phyloP scores from a whole-genome alignment of 1,139 yeast genomes.

The Protomyces lactucae-debilis region DNA sequence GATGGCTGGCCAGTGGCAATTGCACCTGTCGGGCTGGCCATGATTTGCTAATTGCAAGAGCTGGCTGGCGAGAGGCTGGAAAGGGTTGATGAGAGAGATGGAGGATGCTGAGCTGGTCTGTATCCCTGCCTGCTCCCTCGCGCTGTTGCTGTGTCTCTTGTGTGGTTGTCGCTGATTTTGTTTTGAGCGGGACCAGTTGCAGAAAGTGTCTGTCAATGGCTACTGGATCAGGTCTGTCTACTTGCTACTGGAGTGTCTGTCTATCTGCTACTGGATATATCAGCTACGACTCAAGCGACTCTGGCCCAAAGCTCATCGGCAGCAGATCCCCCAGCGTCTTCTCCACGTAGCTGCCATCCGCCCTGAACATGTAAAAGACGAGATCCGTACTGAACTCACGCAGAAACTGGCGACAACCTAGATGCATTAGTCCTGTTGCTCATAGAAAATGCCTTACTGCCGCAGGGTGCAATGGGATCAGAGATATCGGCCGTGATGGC shows the following conservation, averaged over 20 bases:
- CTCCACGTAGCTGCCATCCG: slow-evolving; percentile 1
- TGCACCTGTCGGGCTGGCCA: neutral
- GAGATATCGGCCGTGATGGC: slow-evolving; percentile 13
- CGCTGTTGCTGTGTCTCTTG: neutral
- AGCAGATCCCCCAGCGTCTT: slow-evolving; percentile 19
- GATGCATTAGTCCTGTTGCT: neutral
- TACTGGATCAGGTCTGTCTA: neutral
- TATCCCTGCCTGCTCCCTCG: neutral
- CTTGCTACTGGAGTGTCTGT: neutral
- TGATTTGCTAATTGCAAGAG: neutral
- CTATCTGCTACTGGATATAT: neutral
- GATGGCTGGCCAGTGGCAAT: neutral
- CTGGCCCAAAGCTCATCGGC: slow-evolving; percentile 24
- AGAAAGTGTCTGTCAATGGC: neutral
- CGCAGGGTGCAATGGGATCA: slow-evolving; percentile 20
- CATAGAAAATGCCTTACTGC: neutral
- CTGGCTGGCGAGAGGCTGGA: neutral
- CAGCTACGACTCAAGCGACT: slow-evolving; percentile 1
- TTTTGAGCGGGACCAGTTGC: neutral
- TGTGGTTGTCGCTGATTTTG: neutral
- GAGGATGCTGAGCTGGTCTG: too few species aligned
- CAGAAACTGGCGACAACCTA: slow-evolving; percentile 21
- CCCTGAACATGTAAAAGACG: slow-evolving; percentile 17
- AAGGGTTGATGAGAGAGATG: too few species aligned
- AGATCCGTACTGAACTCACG: slow-evolving; percentile 16